Evolutionary conservation across 306 rosid genomes (phyloP).

Genomic region (Spatholobus suberectus): DNA sequence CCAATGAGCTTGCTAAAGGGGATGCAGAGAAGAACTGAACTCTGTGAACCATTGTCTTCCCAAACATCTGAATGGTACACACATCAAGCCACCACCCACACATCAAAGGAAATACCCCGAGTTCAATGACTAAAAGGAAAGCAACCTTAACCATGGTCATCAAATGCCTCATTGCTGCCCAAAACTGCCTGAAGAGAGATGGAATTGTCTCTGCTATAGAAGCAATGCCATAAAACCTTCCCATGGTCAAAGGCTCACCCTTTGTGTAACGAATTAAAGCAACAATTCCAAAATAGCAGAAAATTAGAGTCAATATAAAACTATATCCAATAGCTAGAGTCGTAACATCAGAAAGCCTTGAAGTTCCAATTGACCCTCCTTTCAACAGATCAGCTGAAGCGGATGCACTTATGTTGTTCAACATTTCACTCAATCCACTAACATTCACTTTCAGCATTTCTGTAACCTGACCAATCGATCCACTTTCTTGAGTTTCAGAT

Average conservation of each 20-base stretch:
- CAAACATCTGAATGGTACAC: slow-evolving; percentile 96
- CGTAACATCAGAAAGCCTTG: slow-evolving; percentile 91
- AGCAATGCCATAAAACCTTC: slow-evolving; percentile 91
- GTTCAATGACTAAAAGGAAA: slow-evolving; percentile 95
- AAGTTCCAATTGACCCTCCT: slow-evolving; percentile 71
- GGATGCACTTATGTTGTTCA: slow-evolving; percentile 67
- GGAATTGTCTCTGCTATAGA: slow-evolving; percentile 94
- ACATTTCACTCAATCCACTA: slow-evolving; percentile 68
- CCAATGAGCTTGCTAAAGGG: slow-evolving; percentile 95
- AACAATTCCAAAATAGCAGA: slow-evolving; percentile 81
- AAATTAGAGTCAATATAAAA: slow-evolving; percentile 75
- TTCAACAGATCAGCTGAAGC: slow-evolving; percentile 72
- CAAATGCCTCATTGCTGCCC: slow-evolving; percentile 98
- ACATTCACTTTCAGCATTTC: slow-evolving; percentile 76
- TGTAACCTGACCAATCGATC: slow-evolving; percentile 75
- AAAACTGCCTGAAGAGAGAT: slow-evolving; percentile 94
- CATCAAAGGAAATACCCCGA: slow-evolving; percentile 99
- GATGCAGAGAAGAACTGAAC: slow-evolving; percentile 94
- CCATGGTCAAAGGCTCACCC: slow-evolving; percentile 90
- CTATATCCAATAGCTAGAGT: slow-evolving; percentile 95
- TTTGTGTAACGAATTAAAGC: slow-evolving; percentile 85
- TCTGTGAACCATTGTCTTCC: slow-evolving; percentile 95
- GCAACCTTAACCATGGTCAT: slow-evolving; percentile 99
- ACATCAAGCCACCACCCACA: slow-evolving; percentile 99
- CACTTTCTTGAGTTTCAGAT: slow-evolving; percentile 71